Conservation (phyloP, 805 yeast species). For the Wickerhamiella spandovensis region DNA sequence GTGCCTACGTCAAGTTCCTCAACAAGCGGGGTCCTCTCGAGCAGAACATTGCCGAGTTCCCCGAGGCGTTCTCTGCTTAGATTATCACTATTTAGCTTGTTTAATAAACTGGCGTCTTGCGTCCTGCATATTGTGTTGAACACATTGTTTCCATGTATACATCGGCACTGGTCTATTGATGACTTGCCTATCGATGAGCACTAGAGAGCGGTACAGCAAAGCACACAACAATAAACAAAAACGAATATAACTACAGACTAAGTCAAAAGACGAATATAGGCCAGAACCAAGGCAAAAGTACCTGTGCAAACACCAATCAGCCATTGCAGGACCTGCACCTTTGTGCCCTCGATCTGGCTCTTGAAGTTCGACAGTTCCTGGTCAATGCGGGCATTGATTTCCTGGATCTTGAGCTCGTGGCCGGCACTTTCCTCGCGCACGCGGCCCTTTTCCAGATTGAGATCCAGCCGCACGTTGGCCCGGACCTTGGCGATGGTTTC, state of each 20-base stretch:
- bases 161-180: no score
- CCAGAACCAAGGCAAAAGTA: conserved; percentile 86
- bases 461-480: conserved; percentile 80
- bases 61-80: conserved; percentile 42
- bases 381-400: conserved; percentile 87
- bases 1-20: conserved; percentile 99
- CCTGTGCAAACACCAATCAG: conserved; percentile 96
- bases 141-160: no score
- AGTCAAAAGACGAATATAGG: conserved; percentile 73
- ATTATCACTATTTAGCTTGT: background rate
- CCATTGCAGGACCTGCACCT: conserved; percentile 97
- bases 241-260: no score
- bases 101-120: background rate
- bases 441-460: conserved; percentile 88
- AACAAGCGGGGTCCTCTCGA: conserved; percentile 92
- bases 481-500: conserved; percentile 86
- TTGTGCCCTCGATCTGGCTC: conserved; percentile 88
- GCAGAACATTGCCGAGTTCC: conserved; percentile 85
- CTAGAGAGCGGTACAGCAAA: no score
- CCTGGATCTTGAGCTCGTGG: conserved; percentile 87
- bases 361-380: conserved; percentile 91
- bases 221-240: no score
- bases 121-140: background rate
- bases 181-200: no score
- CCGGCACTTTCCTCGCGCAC: conserved; percentile 87